phyloP scores from a whole-genome alignment of 2,329 filamentous ascomycete species.

The Fusarium vanettenii region DNA sequence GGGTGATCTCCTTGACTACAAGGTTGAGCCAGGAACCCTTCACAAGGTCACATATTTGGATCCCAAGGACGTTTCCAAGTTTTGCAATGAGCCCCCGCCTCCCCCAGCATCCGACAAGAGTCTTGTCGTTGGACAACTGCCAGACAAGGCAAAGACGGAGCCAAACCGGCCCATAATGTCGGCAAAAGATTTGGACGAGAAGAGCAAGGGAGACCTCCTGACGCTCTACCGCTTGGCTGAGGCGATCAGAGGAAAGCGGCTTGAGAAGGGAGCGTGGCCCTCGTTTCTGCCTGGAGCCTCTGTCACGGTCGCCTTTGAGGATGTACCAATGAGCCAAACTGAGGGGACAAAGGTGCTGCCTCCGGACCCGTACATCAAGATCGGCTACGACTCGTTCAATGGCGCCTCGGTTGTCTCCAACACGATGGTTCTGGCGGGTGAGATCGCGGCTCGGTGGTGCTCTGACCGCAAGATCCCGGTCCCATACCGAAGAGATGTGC shows the following conservation, averaged over 20 bases:
- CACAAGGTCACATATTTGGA: slow-evolving; percentile 68
- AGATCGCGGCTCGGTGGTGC: slow-evolving; percentile 72
- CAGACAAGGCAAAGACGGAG: slow-evolving; percentile 8
- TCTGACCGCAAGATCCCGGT: slow-evolving; percentile 66
- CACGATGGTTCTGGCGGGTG: slow-evolving; percentile 71
- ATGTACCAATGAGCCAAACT: slow-evolving; percentile 36
- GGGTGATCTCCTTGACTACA: slow-evolving; percentile 65
- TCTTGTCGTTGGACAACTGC: slow-evolving; percentile 46
- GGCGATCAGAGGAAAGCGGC: slow-evolving; percentile 55
- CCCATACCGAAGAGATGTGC: slow-evolving; percentile 66
- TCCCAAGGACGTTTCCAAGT: slow-evolving; percentile 59
- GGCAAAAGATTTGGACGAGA: slow-evolving; percentile 54
- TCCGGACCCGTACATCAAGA: slow-evolving; percentile 64
- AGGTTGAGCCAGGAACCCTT: slow-evolving; percentile 65
- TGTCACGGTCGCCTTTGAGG: slow-evolving; percentile 57
- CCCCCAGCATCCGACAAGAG: slow-evolving; percentile 35
- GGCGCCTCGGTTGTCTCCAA: slow-evolving; percentile 51
- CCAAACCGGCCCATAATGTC: slow-evolving; percentile 58
- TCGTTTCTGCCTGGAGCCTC: slow-evolving; percentile 57
- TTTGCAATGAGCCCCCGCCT: slow-evolving; percentile 53
- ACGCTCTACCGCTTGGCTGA: slow-evolving; percentile 61
- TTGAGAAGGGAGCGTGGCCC: slow-evolving; percentile 62
- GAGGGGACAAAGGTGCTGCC: slow-evolving; percentile 42
- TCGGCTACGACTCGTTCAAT: slow-evolving; percentile 45
- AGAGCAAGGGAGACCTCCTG: slow-evolving; percentile 59